Percentiles rank a stretch among this genome's conserved stretches.
Conservation (phyloP, 2,329 filamentous ascomycete genomes). For the Fusarium proliferatum region DNA sequence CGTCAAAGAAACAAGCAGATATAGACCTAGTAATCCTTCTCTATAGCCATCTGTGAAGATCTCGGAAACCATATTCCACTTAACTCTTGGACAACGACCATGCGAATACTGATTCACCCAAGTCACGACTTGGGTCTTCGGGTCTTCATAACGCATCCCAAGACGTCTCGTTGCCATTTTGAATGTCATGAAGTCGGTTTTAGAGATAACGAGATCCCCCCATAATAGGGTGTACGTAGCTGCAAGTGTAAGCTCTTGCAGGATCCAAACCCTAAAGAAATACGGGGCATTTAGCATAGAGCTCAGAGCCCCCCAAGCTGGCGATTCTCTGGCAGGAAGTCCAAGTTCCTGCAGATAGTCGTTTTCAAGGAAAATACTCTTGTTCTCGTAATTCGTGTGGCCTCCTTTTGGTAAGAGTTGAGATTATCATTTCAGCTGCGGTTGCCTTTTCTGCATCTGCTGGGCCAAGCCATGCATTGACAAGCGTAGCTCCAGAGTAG, state of each 20-base stretch:
- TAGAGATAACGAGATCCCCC: rapidly evolving
- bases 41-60: rapidly evolving
- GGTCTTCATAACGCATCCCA: background rate
- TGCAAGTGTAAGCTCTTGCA: background rate
- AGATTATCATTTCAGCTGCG: rapidly evolving
- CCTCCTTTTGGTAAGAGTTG: background rate
- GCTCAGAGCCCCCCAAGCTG: background rate
- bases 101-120: rapidly evolving
- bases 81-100: rapidly evolving
- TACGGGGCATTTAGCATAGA: background rate
- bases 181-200: rapidly evolving
- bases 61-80: rapidly evolving
- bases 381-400: background rate
- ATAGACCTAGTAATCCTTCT: too few species aligned
- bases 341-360: background rate
- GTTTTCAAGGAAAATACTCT: background rate
- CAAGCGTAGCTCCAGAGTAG: background rate
- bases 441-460: background rate
- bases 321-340: rapidly evolving
- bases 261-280: background rate
- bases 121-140: too few species aligned
- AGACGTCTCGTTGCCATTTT: rapidly evolving
- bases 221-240: rapidly evolving
- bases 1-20: background rate
- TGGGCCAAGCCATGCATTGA: background rate